Base-by-base conservation (phyloP, 2,329 filamentous ascomycete genomes). In the Aspergillus viridinutans region DNA sequence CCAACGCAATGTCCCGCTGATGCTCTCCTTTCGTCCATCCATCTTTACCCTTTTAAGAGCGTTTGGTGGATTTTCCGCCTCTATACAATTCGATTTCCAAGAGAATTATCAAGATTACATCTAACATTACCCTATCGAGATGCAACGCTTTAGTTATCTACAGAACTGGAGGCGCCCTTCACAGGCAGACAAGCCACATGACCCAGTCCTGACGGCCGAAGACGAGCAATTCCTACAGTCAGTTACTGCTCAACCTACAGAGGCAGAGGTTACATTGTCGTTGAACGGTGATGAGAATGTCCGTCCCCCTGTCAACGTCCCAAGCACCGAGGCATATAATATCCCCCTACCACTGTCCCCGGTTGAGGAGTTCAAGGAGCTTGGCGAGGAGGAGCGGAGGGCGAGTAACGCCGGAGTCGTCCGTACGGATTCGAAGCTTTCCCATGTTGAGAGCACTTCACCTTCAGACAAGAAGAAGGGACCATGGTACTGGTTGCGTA, bases 211-310 rank as follows among this genome's bases (percentile, higher is more conserved):
- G n/a, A 83, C 81, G 20, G 78, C 82, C n/a, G 83, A 85, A 64
- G 84, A 87, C 59, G 81, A 86, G 62, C 74, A 78, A 53, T 86
- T 85, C 62, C 70, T 86, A 35, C 74, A 78, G 54, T 73, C 74
- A 35, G 78, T 85, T 32, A 79, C 79, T 3, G 75, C 78, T 7
- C 75, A 79, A 38, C 69, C 74, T 23, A 63, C 70, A 9, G 73
- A 72, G 7, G 63, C 71, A 25, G 53, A 21, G 2, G 40, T 56
- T 4, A 20, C 28, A 1, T 28, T 50, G 3, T 21, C 54, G 3
- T 20, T 54, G 5, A 52, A 56, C 3, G 63, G 64, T 7, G 43
- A 51, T 8, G 53, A 52, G 25, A 50, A 5, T 28, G 53, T 53
- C 9, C 43, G 40, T 14, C 52, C 54, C 23, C 57, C 62, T 6